Evolutionary conservation across 163 green algal species (phyloP).

Genomic region (Scenedesmus sp.): DNA sequence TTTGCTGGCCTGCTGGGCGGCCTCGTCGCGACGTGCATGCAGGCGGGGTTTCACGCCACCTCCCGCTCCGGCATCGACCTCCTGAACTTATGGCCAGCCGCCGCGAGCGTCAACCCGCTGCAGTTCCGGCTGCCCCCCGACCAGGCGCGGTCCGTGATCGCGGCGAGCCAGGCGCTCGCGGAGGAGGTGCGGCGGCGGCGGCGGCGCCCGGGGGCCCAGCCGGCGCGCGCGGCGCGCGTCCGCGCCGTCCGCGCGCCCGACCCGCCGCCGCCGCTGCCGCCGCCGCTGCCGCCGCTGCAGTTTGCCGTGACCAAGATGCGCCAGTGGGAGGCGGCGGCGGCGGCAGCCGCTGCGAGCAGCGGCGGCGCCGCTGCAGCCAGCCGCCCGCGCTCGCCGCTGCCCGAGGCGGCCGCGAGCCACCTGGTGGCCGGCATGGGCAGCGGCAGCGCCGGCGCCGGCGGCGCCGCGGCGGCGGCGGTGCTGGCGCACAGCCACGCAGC

Average conservation of each 20-base stretch:
- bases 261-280: too few species aligned
- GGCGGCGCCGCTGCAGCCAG: not conserved
- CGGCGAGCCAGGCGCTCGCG: slow-evolving; percentile 19
- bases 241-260: too few species aligned
- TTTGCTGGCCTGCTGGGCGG: slow-evolving; percentile 15
- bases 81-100: slow-evolving; percentile 38
- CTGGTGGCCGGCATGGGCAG: slow-evolving; percentile 25
- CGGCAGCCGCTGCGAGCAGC: not conserved
- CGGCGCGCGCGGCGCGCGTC: too few species aligned
- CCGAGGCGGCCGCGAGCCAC: not conserved
- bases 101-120: slow-evolving; percentile 41
- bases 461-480: slow-evolving; percentile 3
- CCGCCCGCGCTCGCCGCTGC: not conserved
- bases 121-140: slow-evolving; percentile 28
- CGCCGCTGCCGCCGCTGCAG: too few species aligned
- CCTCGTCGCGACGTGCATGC: slow-evolving; percentile 26
- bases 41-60: slow-evolving; percentile 39
- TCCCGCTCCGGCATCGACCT: slow-evolving; percentile 13
- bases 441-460: not conserved
- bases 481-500: not conserved
- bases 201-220: too few species aligned
- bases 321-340: slow-evolving; percentile 17
- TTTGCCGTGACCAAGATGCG: slow-evolving; percentile 33
- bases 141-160: slow-evolving; percentile 15
- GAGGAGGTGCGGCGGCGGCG: too few species aligned